Evolutionary conservation across 306 rosid species (phyloP).

Genomic region (Cicer bijugum): DNA sequence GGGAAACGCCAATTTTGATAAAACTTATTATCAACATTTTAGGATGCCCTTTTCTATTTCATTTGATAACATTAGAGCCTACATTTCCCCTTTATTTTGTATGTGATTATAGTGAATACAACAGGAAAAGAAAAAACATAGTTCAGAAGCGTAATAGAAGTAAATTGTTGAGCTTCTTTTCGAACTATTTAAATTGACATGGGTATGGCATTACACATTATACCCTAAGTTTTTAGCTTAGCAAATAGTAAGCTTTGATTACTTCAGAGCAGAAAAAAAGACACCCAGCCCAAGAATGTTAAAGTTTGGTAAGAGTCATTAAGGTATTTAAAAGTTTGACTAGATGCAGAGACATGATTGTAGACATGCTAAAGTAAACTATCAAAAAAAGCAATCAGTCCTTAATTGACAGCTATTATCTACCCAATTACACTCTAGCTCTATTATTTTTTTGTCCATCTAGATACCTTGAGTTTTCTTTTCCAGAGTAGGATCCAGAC

Average conservation of each 20-base stretch:
- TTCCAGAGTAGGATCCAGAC: background rate
- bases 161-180: constrained; percentile 12
- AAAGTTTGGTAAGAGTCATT: constrained; percentile 12
- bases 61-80: background rate
- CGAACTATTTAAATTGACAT: background rate
- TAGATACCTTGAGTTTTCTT: constrained; percentile 17
- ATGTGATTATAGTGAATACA: constrained; percentile 1
- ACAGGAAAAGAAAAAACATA: background rate
- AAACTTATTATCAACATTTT: background rate
- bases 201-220: background rate
- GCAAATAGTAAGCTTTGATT: background rate
- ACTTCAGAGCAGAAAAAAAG: background rate
- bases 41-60: constrained; percentile 4
- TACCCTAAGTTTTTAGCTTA: background rate
- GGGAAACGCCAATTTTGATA: background rate
- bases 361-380: constrained; percentile 15
- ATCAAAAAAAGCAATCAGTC: constrained; percentile 28
- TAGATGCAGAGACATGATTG: constrained; percentile 9
- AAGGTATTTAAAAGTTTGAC: constrained; percentile 5
- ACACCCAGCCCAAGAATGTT: constrained; percentile 8
- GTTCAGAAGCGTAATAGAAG: constrained; percentile 2
- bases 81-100: background rate
- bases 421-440: constrained; percentile 30
- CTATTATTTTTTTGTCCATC: background rate
- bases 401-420: constrained; percentile 18